Base-by-base conservation (phyloP, 1,284 basidiomycete genomes). In the Pterulicium gracile region DNA sequence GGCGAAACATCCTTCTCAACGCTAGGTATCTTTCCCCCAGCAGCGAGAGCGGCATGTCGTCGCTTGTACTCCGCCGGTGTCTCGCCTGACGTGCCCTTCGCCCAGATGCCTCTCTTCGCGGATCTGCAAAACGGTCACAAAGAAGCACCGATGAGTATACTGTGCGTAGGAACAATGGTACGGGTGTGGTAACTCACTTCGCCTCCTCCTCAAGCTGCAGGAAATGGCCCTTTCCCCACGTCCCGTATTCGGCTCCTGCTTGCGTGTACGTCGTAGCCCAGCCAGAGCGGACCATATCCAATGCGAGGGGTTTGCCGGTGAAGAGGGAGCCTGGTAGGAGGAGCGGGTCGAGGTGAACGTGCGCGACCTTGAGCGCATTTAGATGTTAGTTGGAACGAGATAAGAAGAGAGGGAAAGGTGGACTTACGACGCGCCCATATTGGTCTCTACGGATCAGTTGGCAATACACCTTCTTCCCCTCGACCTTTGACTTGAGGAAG, bases 51-150 rank as follows among this genome's bases (percentile, higher is more conserved):
- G 0, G 74, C 68, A 53, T 78, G 60, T 27, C 87, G 73, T 27
- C 74, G 76, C 63, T 94, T 93, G 61, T 88, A 93, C 47, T 88
- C 82, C 1, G 80, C 73, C 0, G 90, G 88, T 3, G 70, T 75
- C 55, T 94, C 89, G 5, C 70, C 67, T 4, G 56, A 55, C 10
- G 61, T 64, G 0, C 80, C 80, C 3, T 73, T 51, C 21, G 64
- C 68, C 89, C 89, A 93, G 63, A 90, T 81, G 0, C 90, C 90
- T 50, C 67, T 65, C 48, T 66, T 71, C 47, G 70, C 73, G 47
- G 61, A 63, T 56, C 78, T 87, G 50, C 42, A 10, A 13, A 18
- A 45, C 13, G 47, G 3, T 27, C 18, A 19, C 12, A 48, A 43
- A 32, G 44, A 34, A 36, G 24, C 35, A n/a, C 27, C 41, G 5